Conservation (phyloP, 305 asterid species). For the Rubia peregrina region DNA sequence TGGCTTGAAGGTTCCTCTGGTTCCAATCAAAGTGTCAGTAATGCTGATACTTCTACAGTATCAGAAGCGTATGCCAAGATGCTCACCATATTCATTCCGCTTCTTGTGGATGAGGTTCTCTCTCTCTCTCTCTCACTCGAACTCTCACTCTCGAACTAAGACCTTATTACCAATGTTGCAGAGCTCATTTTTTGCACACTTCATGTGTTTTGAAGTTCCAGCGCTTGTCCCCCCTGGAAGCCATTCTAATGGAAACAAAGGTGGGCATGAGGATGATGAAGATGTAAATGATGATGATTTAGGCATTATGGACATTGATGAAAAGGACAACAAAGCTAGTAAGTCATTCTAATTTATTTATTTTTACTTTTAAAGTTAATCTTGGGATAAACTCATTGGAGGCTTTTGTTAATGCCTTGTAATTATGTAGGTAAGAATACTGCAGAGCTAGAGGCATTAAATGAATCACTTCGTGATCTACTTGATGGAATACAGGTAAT, state of each 20-base stretch:
- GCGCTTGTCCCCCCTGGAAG: constrained; percentile 94
- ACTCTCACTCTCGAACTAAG: background rate
- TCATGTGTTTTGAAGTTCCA: constrained; percentile 99
- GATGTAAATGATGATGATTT: constrained; percentile 78
- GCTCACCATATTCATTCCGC: constrained; percentile 95
- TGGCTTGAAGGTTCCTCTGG: constrained; percentile 97
- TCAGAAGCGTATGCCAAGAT: constrained; percentile 98
- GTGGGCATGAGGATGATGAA: constrained; percentile 37
- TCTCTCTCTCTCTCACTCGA: constrained; percentile 20
- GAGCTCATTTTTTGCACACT: constrained; percentile 99
- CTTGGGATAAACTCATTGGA: constrained; percentile 8
- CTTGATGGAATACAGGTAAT: constrained; percentile 97
- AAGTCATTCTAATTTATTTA: constrained; percentile 15
- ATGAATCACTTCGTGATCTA: constrained; percentile 85
- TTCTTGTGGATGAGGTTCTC: constrained; percentile 94
- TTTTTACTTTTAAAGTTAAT: constrained; percentile 5
- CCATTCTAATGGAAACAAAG: constrained; percentile 54
- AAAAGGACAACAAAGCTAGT: constrained; percentile 64
- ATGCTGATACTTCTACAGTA: constrained; percentile 88
- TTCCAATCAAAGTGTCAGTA: constrained; percentile 71
- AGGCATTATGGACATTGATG: constrained; percentile 98
- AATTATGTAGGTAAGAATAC: constrained; percentile 50
- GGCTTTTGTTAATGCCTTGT: constrained; percentile 12
- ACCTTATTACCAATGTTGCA: constrained; percentile 36
- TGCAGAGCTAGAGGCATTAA: constrained; percentile 79